A percentile compares a stretch with the other conserved stretches of the same genome.
Evolutionary conservation across 208 protist species (phyloP).

Genomic region (Plasmodiophora brassicae): DNA sequence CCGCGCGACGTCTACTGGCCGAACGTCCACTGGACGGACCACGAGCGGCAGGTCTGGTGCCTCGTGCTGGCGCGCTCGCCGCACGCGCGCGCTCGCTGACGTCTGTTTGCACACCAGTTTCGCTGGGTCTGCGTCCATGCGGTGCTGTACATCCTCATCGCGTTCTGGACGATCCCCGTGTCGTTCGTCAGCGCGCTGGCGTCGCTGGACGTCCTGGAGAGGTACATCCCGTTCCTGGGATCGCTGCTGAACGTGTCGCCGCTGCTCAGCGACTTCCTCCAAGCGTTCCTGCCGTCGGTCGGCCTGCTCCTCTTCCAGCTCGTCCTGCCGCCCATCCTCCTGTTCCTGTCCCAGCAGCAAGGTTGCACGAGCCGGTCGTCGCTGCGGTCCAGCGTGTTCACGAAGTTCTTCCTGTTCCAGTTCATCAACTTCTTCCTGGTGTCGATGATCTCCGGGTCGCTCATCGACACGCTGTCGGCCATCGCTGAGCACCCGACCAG

Average conservation of each 20-base stretch:
- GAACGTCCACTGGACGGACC: background rate
- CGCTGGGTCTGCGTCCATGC: background rate
- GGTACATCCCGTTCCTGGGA: background rate
- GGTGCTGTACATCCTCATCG: background rate
- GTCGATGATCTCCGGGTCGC: background rate
- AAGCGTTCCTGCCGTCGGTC: background rate
- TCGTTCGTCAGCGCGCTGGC: background rate
- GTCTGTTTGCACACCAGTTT: too few relatives aligned
- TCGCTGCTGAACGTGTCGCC: background rate
- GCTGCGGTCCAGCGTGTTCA: constrained; percentile 11
- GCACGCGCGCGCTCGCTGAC: too few relatives aligned
- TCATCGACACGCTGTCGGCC: background rate
- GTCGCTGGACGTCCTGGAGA: background rate
- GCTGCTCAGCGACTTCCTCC: background rate
- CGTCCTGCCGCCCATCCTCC: background rate
- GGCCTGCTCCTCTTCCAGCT: background rate
- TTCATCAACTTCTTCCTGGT: constrained; percentile 35
- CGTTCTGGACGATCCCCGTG: constrained; percentile 25
- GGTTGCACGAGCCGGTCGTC: background rate
- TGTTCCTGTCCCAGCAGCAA: background rate
- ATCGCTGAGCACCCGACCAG: background rate
- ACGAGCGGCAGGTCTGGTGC: background rate
- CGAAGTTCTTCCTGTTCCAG: constrained; percentile 20
- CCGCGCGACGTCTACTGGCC: constrained; percentile 28
- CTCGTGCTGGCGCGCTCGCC: too few relatives aligned